Percentiles rank a stretch among this genome's conserved stretches.
These are phyloP conservation scores for Oxytropis ochrocephala DNA, from an alignment of 306 rosid genomes.

Conservation along the genomic window DNA sequence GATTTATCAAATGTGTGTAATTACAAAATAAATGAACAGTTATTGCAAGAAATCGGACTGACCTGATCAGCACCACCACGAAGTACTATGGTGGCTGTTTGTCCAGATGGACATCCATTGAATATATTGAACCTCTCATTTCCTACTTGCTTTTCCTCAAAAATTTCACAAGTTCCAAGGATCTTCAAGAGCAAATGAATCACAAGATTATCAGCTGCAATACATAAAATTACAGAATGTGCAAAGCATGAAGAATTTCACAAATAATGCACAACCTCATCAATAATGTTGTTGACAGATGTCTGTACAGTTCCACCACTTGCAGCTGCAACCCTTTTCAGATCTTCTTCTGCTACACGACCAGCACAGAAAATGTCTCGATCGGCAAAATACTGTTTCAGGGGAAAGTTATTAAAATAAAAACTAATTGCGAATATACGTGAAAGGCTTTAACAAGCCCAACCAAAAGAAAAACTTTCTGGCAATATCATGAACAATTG, in stretches of 20 bases:
- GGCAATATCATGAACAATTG: background rate
- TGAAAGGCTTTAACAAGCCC: background rate
- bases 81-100: constrained; percentile 93
- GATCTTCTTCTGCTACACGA: constrained; percentile 95
- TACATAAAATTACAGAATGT: background rate
- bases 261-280: constrained; percentile 51
- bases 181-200: constrained; percentile 45
- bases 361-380: constrained; percentile 98
- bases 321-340: constrained; percentile 90
- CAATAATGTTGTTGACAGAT: constrained; percentile 84
- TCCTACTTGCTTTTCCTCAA: constrained; percentile 97
- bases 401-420: constrained; percentile 9
- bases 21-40: background rate
- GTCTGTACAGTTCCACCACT: constrained; percentile 97
- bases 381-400: constrained; percentile 94
- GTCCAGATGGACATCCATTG: constrained; percentile 93
- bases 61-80: constrained; percentile 99
- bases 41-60: background rate
- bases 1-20: background rate
- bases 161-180: constrained; percentile 88
- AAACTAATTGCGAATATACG: background rate
- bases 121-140: constrained; percentile 95
- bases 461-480: background rate
- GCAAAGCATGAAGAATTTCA: background rate
- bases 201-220: constrained; percentile 13